Conservation (phyloP, 2,329 filamentous ascomycete genomes). For the Dactylellina leptospora region DNA sequence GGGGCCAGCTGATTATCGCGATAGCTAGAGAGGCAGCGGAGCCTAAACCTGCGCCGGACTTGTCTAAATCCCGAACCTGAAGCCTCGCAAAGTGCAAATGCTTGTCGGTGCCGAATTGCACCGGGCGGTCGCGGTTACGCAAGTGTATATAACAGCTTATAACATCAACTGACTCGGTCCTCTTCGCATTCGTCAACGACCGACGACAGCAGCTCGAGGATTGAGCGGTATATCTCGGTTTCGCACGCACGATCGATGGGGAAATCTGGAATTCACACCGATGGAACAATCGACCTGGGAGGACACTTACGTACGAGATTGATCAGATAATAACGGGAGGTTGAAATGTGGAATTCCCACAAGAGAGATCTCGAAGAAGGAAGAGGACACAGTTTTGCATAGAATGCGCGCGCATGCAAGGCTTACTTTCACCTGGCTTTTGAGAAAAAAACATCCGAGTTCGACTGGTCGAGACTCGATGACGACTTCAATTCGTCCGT, state of each 20-base stretch:
- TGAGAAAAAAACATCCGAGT: conserved; percentile 14
- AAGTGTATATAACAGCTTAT: conserved; percentile 14
- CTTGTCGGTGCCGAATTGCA: conserved; percentile 42
- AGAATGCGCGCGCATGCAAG: conserved; percentile 38
- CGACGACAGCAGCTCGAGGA: conserved; percentile 7
- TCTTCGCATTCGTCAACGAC: conserved; percentile 13
- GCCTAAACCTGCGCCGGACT: background rate
- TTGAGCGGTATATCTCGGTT: too few relatives aligned
- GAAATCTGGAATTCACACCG: too few relatives aligned
- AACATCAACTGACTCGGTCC: conserved; percentile 16
- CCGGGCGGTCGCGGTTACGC: conserved; percentile 48
- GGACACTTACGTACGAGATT: conserved; percentile 27
- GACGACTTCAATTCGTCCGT: conserved; percentile 45
- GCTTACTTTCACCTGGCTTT: conserved; percentile 8
- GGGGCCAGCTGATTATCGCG: conserved; percentile 20
- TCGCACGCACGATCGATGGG: background rate
- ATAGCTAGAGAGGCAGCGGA: conserved; percentile 1
- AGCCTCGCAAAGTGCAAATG: background rate
- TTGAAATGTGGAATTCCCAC: background rate
- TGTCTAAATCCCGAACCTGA: background rate
- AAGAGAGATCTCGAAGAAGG: background rate
- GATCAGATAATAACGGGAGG: conserved; percentile 11
- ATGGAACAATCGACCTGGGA: too few relatives aligned
- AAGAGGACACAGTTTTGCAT: conserved; percentile 35
- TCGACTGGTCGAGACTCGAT: conserved; percentile 20